Conservation (phyloP, 2,329 filamentous ascomycete genomes). For the Aspergillus ruber region DNA sequence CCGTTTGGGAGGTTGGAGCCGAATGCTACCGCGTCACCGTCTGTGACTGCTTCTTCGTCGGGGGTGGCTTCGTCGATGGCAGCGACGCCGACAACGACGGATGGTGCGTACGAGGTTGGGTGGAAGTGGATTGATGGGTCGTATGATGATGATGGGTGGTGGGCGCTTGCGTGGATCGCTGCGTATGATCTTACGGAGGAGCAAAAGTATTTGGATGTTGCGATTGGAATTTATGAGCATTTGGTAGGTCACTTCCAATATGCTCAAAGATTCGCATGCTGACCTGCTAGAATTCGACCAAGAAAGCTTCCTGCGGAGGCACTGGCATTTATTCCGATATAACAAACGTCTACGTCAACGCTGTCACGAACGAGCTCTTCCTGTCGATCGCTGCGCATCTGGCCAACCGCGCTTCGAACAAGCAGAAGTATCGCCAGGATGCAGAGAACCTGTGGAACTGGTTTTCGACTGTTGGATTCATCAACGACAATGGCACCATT, state of each 20-base stretch:
- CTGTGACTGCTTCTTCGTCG: background rate
- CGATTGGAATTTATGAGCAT: slow-evolving; percentile 44
- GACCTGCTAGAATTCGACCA: background rate
- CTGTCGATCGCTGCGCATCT: slow-evolving; percentile 50
- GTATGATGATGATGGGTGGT: slow-evolving; percentile 51
- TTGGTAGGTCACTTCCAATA: slow-evolving; percentile 23
- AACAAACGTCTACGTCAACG: slow-evolving; percentile 42
- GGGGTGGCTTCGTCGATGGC: background rate
- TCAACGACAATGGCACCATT: slow-evolving; percentile 44
- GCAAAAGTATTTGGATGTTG: slow-evolving; percentile 40
- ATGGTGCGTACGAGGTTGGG: background rate
- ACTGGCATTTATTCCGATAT: slow-evolving; percentile 46
- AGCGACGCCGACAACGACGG: background rate
- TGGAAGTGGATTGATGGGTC: slow-evolving; percentile 20
- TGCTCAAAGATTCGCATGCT: slow-evolving; percentile 7
- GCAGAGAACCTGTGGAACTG: slow-evolving; percentile 47
- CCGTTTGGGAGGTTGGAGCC: slow-evolving; percentile 4
- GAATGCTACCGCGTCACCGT: background rate
- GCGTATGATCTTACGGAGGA: slow-evolving; percentile 49
- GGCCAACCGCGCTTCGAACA: slow-evolving; percentile 42
- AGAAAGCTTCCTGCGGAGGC: slow-evolving; percentile 29
- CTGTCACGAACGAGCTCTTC: slow-evolving; percentile 54
- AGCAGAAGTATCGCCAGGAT: slow-evolving; percentile 38
- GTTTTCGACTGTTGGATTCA: slow-evolving; percentile 45
- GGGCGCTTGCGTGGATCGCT: slow-evolving; percentile 49